phyloP scores from a whole-genome alignment of 2,329 filamentous ascomycete genomes.

The Colletotrichum destructivum region DNA sequence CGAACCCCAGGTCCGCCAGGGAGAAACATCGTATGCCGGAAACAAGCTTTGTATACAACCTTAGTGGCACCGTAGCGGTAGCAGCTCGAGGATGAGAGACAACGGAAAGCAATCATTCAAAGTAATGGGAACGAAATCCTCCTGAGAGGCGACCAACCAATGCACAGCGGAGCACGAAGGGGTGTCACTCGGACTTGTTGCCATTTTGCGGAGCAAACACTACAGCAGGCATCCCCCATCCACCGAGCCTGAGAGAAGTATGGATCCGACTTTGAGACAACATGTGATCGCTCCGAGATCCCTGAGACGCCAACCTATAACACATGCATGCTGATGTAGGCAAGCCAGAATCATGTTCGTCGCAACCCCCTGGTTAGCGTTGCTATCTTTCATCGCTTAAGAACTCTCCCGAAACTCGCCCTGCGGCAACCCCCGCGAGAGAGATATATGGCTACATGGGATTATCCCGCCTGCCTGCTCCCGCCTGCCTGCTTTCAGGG shows the following conservation, averaged over 20 bases:
- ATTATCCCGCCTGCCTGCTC: not conserved
- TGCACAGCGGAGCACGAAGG: not conserved
- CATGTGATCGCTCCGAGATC: conserved; percentile 44
- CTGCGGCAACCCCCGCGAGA: not conserved
- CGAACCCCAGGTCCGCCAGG: conserved; percentile 12
- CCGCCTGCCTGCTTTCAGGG: not conserved
- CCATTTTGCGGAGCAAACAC: conserved; percentile 1
- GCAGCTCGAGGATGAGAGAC: conserved; percentile 4
- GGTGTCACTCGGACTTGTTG: not conserved
- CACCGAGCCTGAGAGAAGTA: not conserved
- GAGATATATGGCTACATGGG: not conserved
- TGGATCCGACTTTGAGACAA: conserved; percentile 28
- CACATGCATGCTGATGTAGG: conserved; percentile 40
- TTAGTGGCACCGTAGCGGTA: conserved; percentile 1
- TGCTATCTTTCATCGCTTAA: conserved; percentile 22
- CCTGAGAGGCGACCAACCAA: conserved; percentile 6
- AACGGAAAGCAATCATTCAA: not conserved
- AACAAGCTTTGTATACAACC: conserved; percentile 31
- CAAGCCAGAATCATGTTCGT: conserved; percentile 40
- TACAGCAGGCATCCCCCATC: not conserved
- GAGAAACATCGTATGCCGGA: conserved; percentile 31
- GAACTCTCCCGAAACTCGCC: conserved; percentile 19
- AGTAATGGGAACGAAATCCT: conserved; percentile 1
- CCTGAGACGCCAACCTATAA: conserved; percentile 45
- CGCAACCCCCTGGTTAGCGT: conserved; percentile 43